A percentile compares a stretch with the other conserved stretches of the same genome.
Conservation (phyloP, 2,329 filamentous ascomycete genomes). For the Aspergillus ibericus region DNA sequence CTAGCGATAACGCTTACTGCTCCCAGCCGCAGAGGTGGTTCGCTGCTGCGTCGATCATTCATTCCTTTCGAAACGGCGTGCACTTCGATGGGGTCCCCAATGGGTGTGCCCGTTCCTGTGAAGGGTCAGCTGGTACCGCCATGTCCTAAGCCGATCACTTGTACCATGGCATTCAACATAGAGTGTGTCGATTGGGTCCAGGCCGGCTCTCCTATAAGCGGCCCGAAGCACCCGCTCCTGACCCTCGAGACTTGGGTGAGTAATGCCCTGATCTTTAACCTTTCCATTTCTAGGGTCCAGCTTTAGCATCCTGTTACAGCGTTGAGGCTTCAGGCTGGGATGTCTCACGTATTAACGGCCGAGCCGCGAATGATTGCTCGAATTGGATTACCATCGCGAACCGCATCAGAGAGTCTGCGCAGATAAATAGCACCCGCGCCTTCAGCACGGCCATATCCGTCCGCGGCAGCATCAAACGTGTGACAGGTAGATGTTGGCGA, state of each 20-base stretch:
- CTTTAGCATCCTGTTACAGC: not conserved
- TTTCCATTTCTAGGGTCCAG: not conserved
- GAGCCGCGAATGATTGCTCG: slow-evolving; percentile 32
- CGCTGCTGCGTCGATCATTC: slow-evolving; percentile 13
- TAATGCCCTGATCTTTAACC: not conserved
- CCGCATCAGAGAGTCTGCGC: slow-evolving; percentile 28
- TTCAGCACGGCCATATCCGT: slow-evolving; percentile 36
- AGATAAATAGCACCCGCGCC: slow-evolving; percentile 29
- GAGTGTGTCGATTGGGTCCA: not conserved
- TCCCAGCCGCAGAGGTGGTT: not conserved
- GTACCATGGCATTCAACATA: not conserved
- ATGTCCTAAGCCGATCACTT: not conserved
- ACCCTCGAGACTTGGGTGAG: not conserved
- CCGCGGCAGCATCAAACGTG: slow-evolving; percentile 27
- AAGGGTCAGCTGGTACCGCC: not conserved
- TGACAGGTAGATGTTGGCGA: slow-evolving; percentile 30
- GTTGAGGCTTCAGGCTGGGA: not conserved
- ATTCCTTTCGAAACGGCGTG: not conserved
- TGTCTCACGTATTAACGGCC: not conserved
- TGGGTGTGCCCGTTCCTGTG: not conserved
- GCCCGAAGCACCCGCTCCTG: not conserved
- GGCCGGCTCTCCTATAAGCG: not conserved
- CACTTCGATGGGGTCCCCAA: not conserved
- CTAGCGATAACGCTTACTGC: not conserved
- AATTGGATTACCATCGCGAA: slow-evolving; percentile 31